Conservation (phyloP, 2,329 filamentous ascomycete species). For the Trichoderma oligosporum region DNA sequence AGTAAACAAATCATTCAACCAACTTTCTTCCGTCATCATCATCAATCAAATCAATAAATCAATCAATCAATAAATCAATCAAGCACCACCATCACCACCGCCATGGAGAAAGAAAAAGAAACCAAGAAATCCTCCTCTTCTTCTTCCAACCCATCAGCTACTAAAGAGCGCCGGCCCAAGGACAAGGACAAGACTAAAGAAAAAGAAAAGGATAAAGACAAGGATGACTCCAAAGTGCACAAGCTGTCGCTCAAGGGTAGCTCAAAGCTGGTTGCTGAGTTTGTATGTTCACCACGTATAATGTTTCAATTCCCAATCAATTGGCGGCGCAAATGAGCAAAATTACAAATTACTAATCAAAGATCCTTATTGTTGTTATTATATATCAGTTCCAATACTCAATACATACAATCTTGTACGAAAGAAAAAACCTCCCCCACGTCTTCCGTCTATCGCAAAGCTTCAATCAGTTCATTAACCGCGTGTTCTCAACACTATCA, state of each 20-base stretch:
- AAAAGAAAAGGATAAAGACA: conserved; percentile 38
- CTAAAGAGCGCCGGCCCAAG: conserved; percentile 26
- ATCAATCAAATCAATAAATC: not conserved
- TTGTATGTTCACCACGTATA: conserved; percentile 69
- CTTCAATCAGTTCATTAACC: not conserved
- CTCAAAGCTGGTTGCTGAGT: conserved; percentile 88
- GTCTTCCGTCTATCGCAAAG: not conserved
- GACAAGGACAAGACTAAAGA: conserved; percentile 28
- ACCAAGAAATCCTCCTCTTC: not conserved
- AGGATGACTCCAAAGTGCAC: conserved; percentile 83
- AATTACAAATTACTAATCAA: too few species aligned
- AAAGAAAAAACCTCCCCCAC: conserved; percentile 3
- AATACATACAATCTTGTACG: conserved; percentile 91
- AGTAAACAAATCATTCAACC: conserved; percentile 11
- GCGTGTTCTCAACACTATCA: conserved; percentile 34
- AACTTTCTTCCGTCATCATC: not conserved
- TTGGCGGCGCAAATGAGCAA: too few species aligned
- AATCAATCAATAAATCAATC: not conserved
- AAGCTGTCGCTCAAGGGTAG: conserved; percentile 85
- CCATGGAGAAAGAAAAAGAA: conserved; percentile 6
- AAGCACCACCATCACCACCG: too few species aligned
- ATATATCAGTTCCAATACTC: conserved; percentile 99
- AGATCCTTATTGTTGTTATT: too few species aligned
- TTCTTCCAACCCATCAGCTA: not conserved
- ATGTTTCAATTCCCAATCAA: too few species aligned